phyloP scores from a whole-genome alignment of 1,284 basidiomycete genomes.

The Tylopilus orsonianus region DNA sequence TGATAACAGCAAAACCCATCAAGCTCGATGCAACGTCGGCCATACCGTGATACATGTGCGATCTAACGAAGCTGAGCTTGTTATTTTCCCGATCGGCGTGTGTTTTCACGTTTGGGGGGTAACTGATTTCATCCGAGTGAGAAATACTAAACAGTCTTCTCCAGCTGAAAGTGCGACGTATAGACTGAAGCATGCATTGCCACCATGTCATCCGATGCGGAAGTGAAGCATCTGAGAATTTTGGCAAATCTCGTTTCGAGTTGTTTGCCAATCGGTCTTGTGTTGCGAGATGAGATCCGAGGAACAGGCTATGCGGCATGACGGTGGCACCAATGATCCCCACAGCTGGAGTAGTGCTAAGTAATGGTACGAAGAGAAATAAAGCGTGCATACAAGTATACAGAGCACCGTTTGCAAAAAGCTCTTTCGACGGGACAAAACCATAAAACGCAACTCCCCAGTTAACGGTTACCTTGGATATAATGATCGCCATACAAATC shows the following conservation, averaged over 20 bases:
- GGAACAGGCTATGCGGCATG: constrained; percentile 90
- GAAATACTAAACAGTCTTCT: constrained; percentile 22
- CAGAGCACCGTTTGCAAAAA: constrained; percentile 64
- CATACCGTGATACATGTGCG: constrained; percentile 79
- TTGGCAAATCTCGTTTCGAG: constrained; percentile 13
- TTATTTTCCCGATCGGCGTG: constrained; percentile 68
- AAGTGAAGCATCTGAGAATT: constrained; percentile 1
- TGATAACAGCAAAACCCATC: constrained; percentile 81
- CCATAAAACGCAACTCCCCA: constrained; percentile 87
- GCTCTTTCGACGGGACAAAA: constrained; percentile 73
- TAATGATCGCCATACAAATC: constrained; percentile 79
- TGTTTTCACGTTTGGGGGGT: constrained; percentile 28
- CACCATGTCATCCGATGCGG: background rate
- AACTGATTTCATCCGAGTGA: constrained; percentile 21
- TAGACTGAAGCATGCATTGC: constrained; percentile 12
- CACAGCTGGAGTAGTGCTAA: constrained; percentile 53
- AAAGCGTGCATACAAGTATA: constrained; percentile 65
- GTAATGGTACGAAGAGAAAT: background rate
- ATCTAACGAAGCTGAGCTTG: constrained; percentile 62
- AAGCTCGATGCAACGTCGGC: constrained; percentile 66
- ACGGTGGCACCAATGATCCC: constrained; percentile 84
- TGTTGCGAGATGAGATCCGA: constrained; percentile 84
- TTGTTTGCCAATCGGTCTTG: constrained; percentile 60
- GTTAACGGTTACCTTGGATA: constrained; percentile 70
- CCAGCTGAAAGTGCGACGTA: constrained; percentile 15